Evolutionary conservation across 148 eudicot species (phyloP), one percentile per base, ranked within the genome.

Genomic region (Rhododendron vialii): DNA sequence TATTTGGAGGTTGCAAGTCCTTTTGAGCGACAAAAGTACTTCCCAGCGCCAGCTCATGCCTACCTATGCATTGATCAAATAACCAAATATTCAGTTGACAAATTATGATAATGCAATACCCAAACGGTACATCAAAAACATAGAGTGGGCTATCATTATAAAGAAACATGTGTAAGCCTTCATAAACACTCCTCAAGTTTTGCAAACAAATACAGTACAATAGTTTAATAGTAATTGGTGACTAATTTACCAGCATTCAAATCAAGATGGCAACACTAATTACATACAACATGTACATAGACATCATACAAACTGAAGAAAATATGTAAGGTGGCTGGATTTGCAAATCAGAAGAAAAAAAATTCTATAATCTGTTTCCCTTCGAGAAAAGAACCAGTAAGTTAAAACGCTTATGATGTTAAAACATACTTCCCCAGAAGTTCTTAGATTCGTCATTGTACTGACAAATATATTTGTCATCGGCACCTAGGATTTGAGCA

Each of bases 391-490:
- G 67, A 30, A 82, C 24, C 11, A 61, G 36, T 6, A 48, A 81
- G 41, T 51, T 41, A 47, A 36, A 80, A 51, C 28, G 26, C 53
- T 18, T 61, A 41, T 61, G 28, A 53, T n/a, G 51, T 51, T 28
- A 80, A 83, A 61, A 89, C 98, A 89, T 91, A 96, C 99, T 90
- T 91, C 98, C 99, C 99, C 99, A 96, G 85, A 96, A 96, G 89
- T 94, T 95, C 5, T 73, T 83, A 47, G 98, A 94, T 83, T 92
- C 94, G 24, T 92, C 91, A 73, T 83, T 85, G 87, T 90, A 96
- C 85, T 96, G 98, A 89, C 98, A 95, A 84, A 96, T 96, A 85
- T 94, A 95, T 91, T 96, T 95, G 90, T 94, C 98, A 91, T 95
- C 92, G 57, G 98, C 94, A 18, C 99, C 99, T 80, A 96, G 96